phyloP scores from a whole-genome alignment of 83 land plant species.

The Picea engelmannii region DNA sequence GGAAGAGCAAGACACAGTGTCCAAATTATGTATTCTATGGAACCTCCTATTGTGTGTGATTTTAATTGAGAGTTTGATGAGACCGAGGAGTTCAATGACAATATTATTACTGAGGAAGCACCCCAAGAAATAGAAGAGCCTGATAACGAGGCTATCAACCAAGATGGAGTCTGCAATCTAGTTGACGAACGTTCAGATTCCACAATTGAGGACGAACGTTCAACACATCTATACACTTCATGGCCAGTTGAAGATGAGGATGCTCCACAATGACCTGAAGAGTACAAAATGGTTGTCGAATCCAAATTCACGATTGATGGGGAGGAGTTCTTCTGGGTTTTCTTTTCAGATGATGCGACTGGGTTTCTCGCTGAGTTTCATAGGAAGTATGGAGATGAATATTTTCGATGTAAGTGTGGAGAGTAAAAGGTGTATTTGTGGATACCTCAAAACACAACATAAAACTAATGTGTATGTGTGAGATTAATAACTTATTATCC shows the following conservation, averaged over 20 bases:
- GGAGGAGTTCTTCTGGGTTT: conserved; percentile 71
- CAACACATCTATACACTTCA: too few relatives aligned
- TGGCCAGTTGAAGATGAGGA: conserved; percentile 69
- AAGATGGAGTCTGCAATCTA: conserved; percentile 12
- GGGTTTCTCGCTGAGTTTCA: conserved; percentile 27
- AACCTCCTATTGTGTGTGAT: too few relatives aligned
- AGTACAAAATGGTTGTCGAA: too few relatives aligned
- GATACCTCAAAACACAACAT: too few relatives aligned
- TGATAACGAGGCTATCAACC: not conserved
- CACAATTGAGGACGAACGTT: not conserved
- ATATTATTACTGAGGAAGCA: not conserved
- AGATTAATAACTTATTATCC: too few relatives aligned
- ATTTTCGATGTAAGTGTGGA: too few relatives aligned
- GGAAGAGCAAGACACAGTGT: too few relatives aligned
- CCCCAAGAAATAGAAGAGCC: not conserved
- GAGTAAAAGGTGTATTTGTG: too few relatives aligned
- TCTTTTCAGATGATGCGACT: conserved; percentile 67
- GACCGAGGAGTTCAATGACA: too few relatives aligned
- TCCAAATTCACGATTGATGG: conserved; percentile 38
- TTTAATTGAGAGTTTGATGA: too few relatives aligned
- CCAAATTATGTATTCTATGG: too few relatives aligned
- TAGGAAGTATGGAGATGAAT: conserved; percentile 73
- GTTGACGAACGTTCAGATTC: not conserved
- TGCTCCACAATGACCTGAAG: conserved; percentile 43
- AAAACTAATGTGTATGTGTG: too few relatives aligned